phyloP scores from a whole-genome alignment of 768 basidiomycete genomes.

The Favolaschia claudopus region DNA sequence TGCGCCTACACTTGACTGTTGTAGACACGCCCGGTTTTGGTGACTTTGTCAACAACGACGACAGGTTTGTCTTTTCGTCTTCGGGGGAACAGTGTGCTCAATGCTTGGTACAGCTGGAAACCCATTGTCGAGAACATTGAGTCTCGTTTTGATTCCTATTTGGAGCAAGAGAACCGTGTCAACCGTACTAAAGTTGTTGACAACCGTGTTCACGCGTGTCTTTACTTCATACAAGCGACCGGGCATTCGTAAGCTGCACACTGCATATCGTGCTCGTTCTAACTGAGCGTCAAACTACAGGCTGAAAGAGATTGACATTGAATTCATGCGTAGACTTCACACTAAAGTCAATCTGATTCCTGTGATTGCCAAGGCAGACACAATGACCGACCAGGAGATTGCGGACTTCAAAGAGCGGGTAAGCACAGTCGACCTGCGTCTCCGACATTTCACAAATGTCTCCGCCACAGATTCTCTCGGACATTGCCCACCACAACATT shows the following conservation, averaged over 20 bases:
- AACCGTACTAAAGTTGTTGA: constrained; percentile 93
- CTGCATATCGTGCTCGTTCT: constrained; percentile 10
- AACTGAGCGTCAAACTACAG: constrained; percentile 47
- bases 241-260: constrained; percentile 85
- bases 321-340: constrained; percentile 98
- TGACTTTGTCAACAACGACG: constrained; percentile 99
- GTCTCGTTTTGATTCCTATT: constrained; percentile 94
- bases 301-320: constrained; percentile 97
- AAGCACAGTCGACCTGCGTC: constrained; percentile 30
- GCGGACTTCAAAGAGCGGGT: constrained; percentile 92
- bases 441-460: constrained; percentile 1
- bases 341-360: constrained; percentile 98
- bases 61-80: constrained; percentile 67
- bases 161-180: constrained; percentile 98
- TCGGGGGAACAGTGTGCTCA: constrained; percentile 19
- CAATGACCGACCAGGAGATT: constrained; percentile 96
- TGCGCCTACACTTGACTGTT: constrained; percentile 95
- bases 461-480: constrained; percentile 84
- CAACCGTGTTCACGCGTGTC: constrained; percentile 97
- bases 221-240: constrained; percentile 99
- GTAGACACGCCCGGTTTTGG: constrained; percentile 99
- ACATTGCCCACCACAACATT: constrained; percentile 95
- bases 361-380: constrained; percentile 98
- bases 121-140: constrained; percentile 99
- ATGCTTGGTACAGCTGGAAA: constrained; percentile 78